These are phyloP conservation scores for Microcera coccophila DNA, from an alignment of 2,329 filamentous ascomycete genomes.

Conservation along the genomic window DNA sequence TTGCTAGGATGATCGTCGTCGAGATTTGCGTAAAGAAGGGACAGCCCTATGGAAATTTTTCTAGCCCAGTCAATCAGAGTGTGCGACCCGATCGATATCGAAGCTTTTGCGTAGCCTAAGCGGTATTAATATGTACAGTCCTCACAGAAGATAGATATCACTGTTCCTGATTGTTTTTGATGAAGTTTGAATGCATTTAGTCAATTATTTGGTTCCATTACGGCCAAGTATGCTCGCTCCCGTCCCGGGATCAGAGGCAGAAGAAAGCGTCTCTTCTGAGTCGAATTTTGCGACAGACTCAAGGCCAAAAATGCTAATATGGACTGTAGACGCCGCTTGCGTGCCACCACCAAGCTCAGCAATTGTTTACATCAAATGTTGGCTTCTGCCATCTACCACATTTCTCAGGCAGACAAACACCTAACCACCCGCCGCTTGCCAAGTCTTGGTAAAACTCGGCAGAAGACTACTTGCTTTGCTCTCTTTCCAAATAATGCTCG, in stretches of 20 bases:
- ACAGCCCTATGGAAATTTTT: conserved; percentile 8
- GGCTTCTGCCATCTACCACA: conserved; percentile 11
- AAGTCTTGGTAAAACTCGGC: conserved; percentile 8
- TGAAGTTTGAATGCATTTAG: conserved; percentile 10
- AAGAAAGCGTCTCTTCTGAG: conserved; percentile 4
- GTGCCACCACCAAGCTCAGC: conserved; percentile 11
- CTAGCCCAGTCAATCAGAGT: conserved; percentile 6
- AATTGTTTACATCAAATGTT: conserved; percentile 10
- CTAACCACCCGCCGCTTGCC: conserved; percentile 9
- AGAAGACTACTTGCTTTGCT: conserved; percentile 10
- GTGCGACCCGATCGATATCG: conserved; percentile 4
- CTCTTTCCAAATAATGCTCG: conserved; percentile 9
- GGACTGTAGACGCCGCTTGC: conserved; percentile 11
- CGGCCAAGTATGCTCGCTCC: conserved; percentile 11
- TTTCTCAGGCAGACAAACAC: conserved; percentile 7
- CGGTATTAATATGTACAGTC: conserved; percentile 11
- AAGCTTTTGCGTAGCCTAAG: conserved; percentile 12
- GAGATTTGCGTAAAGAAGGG: conserved; percentile 10
- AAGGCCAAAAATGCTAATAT: conserved; percentile 15
- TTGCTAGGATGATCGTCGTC: conserved; percentile 4
- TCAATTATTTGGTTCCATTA: conserved; percentile 9
- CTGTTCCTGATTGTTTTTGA: conserved; percentile 1
- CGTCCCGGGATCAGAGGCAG: conserved; percentile 6
- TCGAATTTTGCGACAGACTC: conserved; percentile 13
- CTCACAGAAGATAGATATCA: conserved; percentile 4